Base-by-base conservation (phyloP, 495 filamentous ascomycete genomes). In the Penicillium fimorum region DNA sequence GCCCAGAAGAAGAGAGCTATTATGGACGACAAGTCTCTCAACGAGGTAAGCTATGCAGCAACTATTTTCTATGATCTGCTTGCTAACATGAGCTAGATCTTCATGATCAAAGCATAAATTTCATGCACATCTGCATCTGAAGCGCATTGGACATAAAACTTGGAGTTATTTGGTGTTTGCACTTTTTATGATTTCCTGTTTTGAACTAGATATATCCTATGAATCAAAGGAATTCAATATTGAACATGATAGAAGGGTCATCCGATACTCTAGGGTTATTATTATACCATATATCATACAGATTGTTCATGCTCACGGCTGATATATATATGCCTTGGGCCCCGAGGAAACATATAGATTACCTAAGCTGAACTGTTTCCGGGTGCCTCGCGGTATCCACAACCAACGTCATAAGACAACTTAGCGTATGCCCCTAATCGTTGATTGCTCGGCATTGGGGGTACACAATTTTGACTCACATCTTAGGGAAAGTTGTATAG, bases 1-100 rank as follows among this genome's bases (percentile, higher is more conserved):
- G 85, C 83, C 38, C 87, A 90, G 61, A 95, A 95, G 74, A 85
- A 81, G 65, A 81, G 82, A 76, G 88, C 89, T 3, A 78, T 86
- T 42, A 76, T 87, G 70, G 86, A 93, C 67, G 75, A 78, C 35
- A 82, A 83, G 61, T 87, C 89, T 6, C 70, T 93, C 49, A 90
- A 90, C 58, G 87, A 93, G 82, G 89, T 90, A 71, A 70, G 72
- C 66, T 47, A 13, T 18, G 40, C 12, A 11, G 9, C 22, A 47
- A 53, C 2, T 38, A 33, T 37, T 43, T 33, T 57, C 9, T 5
- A 27, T 38, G 10, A 43, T 35, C 24, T 17, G 35, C 27, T 49
- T 38, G 58, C 79, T 84, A 60, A 85, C 65, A 29, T 15, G 18
- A 25, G 35, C 6, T 60, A 90, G 87, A 90, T 90, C 56, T 85